Evolutionary conservation across 2,329 filamentous ascomycete species (phyloP).

Genomic region (Lecanosticta acicola): DNA sequence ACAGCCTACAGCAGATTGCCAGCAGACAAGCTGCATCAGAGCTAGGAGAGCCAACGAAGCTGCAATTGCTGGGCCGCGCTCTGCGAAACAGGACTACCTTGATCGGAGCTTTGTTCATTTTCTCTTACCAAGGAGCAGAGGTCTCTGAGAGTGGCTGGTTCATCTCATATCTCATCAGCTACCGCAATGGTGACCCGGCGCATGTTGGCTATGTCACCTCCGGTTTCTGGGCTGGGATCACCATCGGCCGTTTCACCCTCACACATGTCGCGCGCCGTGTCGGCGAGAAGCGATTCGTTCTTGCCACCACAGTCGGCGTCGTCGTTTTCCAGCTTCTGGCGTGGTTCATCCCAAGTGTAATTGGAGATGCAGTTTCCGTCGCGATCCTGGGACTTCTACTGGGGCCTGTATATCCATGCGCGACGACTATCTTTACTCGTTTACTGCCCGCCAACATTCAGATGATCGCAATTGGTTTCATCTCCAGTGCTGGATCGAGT

Average conservation of each 20-base stretch:
- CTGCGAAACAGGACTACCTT: slow-evolving; percentile 56
- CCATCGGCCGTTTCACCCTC: slow-evolving; percentile 57
- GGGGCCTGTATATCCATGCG: slow-evolving; percentile 74
- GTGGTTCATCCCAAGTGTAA: slow-evolving; percentile 48
- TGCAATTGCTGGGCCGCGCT: slow-evolving; percentile 46
- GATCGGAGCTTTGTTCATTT: slow-evolving; percentile 74
- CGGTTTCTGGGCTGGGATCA: slow-evolving; percentile 54
- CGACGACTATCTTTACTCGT: slow-evolving; percentile 58
- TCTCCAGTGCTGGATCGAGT: slow-evolving; percentile 62
- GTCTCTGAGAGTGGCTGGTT: slow-evolving; percentile 83
- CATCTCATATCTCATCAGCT: slow-evolving; percentile 73
- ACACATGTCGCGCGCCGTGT: slow-evolving; percentile 60
- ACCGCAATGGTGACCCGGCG: slow-evolving; percentile 62
- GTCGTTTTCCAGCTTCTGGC: slow-evolving; percentile 65
- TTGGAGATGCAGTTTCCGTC: slow-evolving; percentile 45
- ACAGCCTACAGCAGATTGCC: slow-evolving; percentile 40
- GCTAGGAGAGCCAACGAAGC: slow-evolving; percentile 43
- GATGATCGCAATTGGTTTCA: slow-evolving; percentile 60
- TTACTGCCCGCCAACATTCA: slow-evolving; percentile 56
- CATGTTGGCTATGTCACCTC: slow-evolving; percentile 75
- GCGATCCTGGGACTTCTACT: slow-evolving; percentile 65
- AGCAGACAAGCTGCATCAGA: slow-evolving; percentile 35
- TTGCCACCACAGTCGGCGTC: slow-evolving; percentile 56
- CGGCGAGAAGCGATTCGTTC: slow-evolving; percentile 66
- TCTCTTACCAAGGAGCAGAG: slow-evolving; percentile 79